These are phyloP conservation scores for Ichthyophthirius multifiliis DNA, from an alignment of 169 alveolate species.

Conservation along the genomic window DNA sequence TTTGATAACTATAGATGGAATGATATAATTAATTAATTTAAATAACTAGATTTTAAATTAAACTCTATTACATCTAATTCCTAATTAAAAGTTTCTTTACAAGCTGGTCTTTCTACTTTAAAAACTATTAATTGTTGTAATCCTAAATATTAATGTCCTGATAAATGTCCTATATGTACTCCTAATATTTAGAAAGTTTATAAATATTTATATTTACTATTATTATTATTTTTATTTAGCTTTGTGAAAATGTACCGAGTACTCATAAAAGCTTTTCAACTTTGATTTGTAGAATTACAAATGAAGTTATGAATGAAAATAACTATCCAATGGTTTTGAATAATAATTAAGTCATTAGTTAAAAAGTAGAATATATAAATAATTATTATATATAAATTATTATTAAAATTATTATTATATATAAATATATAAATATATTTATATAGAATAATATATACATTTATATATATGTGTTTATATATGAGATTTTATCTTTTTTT, in stretches of 20 bases:
- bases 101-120: background rate
- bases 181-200: background rate
- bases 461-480: too few species aligned
- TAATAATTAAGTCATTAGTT: background rate
- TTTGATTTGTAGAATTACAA: constrained; percentile 82
- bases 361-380: background rate
- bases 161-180: constrained; percentile 1
- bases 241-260: constrained; percentile 55
- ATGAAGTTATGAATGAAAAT: constrained; percentile 79
- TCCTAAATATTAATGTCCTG: background rate
- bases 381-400: background rate
- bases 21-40: background rate
- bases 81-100: background rate
- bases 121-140: background rate
- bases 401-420: background rate
- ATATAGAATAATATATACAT: too few species aligned
- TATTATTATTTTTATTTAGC: background rate
- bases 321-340: constrained; percentile 82
- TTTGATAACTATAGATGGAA: background rate
- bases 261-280: constrained; percentile 72
- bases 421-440: too few species aligned
- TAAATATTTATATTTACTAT: background rate
- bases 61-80: background rate
- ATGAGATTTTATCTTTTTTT: too few species aligned
- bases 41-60: background rate